Evolutionary conservation across 2,329 filamentous ascomycete species (phyloP), one percentile per base, ranked within the genome.

Genomic region (Fusarium praegraminearum): DNA sequence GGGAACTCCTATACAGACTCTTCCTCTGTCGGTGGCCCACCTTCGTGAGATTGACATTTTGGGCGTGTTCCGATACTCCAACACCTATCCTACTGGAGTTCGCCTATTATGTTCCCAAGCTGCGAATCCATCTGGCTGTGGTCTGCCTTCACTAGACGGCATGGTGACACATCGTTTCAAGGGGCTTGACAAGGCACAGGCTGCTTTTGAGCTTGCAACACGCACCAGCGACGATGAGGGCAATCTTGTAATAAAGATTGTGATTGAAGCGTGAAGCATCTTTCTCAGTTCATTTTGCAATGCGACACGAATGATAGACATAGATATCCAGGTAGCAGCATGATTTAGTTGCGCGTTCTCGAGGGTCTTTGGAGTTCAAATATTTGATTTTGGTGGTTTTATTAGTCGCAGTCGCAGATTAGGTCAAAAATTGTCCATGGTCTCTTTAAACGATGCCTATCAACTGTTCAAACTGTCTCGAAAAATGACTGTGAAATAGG

Each of bases 1-100:
- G 91, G 92, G 92, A 38, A 91, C 87, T 7, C 91, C 91, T 0
- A 86, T 93, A 54, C 91, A 93, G 77, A 93, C 90, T 0, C 83
- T 94, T 3, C 91, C 91, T 2, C 82, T 94, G 46, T 91, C 89
- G 10, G 89, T 90, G 7, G 91, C 91, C 5, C 90, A 91, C 40
- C 82, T 93, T 30, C 86, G 91, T 38, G 92, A 94, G 80, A 89
- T 94, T 44, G 91, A 94, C 76, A 90, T 94, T 33, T 80, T 93
- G n/a, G 91, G 91, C 35, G 89, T 93, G 32, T 93, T 94, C 80
- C 86, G 91, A 49, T 94, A 94, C 72, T 90, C 90, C 22, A 92
- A 93, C 78, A 92, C 91, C 0, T 94, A 93, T 75, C 84, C 87
- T 7, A 90, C 88, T 1, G 91, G 90, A n/a, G 90, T 94, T 62